These are phyloP conservation scores for Royoungia palumana DNA, from an alignment of 768 basidiomycete genomes.

Conservation along the genomic window DNA sequence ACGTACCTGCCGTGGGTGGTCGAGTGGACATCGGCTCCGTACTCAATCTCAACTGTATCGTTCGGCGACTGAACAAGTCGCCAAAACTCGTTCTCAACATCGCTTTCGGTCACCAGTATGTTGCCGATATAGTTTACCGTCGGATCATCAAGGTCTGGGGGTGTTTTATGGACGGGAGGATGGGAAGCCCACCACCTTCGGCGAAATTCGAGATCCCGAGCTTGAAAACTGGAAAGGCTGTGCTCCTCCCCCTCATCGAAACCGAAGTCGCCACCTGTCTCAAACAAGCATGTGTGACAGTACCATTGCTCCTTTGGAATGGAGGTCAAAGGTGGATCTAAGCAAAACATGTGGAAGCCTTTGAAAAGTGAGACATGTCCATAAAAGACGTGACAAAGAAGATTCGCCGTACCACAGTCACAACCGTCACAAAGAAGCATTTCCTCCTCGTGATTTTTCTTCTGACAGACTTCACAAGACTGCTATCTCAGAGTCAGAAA, in stretches of 20 bases:
- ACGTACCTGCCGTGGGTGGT: conserved; percentile 93
- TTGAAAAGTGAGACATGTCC: conserved; percentile 16
- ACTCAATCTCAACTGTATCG: conserved; percentile 97
- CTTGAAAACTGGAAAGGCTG: conserved; percentile 85
- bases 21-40: conserved; percentile 98
- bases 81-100: conserved; percentile 97
- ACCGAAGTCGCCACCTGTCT: conserved; percentile 93
- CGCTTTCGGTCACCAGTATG: conserved; percentile 76
- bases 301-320: conserved; percentile 97
- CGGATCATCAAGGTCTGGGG: conserved; percentile 43
- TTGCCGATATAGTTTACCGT: conserved; percentile 56
- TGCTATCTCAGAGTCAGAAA: conserved; percentile 44
- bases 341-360: conserved; percentile 98
- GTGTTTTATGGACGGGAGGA: conserved; percentile 42
- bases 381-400: conserved; percentile 7
- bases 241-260: conserved; percentile 99
- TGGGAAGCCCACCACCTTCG: conserved; percentile 85
- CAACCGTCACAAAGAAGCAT: conserved; percentile 92
- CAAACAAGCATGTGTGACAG: conserved; percentile 87
- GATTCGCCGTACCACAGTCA: conserved; percentile 58
- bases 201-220: conserved; percentile 86
- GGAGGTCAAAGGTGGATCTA: conserved; percentile 80
- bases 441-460: conserved; percentile 82
- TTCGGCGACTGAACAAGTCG: conserved; percentile 82
- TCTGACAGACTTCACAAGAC: conserved; percentile 91